Evolutionary conservation across 495 filamentous ascomycete species (phyloP), one percentile per base, ranked within the genome.

Genomic region (Ramalina intermedia): DNA sequence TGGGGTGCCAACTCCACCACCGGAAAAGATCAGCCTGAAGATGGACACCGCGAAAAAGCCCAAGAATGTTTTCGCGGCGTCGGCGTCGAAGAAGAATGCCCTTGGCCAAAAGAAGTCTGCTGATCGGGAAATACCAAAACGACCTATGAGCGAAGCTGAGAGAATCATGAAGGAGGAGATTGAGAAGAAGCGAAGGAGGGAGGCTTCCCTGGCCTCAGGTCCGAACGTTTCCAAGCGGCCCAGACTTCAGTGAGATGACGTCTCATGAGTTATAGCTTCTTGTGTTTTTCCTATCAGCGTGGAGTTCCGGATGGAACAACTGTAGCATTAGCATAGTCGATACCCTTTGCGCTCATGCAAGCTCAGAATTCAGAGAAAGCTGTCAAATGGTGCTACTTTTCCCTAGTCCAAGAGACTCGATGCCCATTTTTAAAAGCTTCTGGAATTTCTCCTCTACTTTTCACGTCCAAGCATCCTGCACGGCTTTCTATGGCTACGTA

Each of bases 141-240:
- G 84, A 68, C 76, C 75, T 33, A 87, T 91, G 74, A 85, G 81
- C 52, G 84, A 91, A 62, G 83, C 82, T n/a, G 87, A 93, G 53
- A 71, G 87, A 49, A 91, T 91, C 50, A 94, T 94, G 87, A 84
- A 81, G 61, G 81, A 85, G 52, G 87, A 90, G 55, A 72, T 84
- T 58, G 81, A 90, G 56, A 69, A 74, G 35, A 90, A 89, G 61
- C 71, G 80, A 40, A 56, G 61, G 13, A 68, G 76, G 21, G 77
- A 71, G 36, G 45, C 46, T 5, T 58, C 58, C 23, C 65, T 64
- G 8, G 60, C 8, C 13, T 26, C 47, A 20, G 52, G 47, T 4
- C 33, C 46, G 23, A 56, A 56, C 44, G 29, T 38, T 12, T 6
- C 8, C 29, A 65, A 63, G 50, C 50, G 55, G 45, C 61, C 56